Evolutionary conservation across 192 early-diverging fungal genomes (phyloP).

Genomic region (Glomus cerebriforme): DNA sequence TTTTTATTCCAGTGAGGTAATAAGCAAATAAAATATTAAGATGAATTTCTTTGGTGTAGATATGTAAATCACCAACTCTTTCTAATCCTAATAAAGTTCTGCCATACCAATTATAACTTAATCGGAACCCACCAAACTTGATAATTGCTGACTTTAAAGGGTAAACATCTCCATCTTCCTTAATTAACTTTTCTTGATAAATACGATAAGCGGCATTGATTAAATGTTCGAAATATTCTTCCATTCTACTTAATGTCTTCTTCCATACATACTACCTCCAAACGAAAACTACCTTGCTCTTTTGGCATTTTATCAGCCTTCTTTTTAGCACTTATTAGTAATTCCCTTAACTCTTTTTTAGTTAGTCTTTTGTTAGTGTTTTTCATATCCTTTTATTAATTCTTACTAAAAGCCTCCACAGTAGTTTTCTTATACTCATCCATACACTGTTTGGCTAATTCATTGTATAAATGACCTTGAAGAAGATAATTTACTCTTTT

Average conservation of each 20-base stretch:
- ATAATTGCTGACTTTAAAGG: neutral
- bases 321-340: neutral
- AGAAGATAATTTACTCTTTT: neutral
- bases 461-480: no score
- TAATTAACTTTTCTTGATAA: constrained; percentile 2
- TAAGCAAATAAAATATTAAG: constrained; percentile 1
- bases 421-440: no score
- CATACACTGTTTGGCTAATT: no score
- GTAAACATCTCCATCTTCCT: neutral
- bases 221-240: neutral
- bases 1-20: neutral
- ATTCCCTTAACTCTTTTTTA: neutral
- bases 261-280: neutral
- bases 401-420: no score
- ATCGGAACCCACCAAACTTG: constrained; percentile 16
- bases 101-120: constrained; percentile 21
- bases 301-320: neutral
- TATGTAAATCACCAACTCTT: neutral
- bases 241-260: neutral
- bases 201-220: neutral
- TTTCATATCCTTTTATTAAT: neutral
- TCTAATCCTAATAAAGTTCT: constrained; percentile 4
- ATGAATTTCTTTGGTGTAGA: constrained; percentile 20
- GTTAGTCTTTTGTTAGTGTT: no score
- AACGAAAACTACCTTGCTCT: neutral